Conservation (phyloP, 176 grass and related monocot species). For the Cenchrus purpureus region DNA sequence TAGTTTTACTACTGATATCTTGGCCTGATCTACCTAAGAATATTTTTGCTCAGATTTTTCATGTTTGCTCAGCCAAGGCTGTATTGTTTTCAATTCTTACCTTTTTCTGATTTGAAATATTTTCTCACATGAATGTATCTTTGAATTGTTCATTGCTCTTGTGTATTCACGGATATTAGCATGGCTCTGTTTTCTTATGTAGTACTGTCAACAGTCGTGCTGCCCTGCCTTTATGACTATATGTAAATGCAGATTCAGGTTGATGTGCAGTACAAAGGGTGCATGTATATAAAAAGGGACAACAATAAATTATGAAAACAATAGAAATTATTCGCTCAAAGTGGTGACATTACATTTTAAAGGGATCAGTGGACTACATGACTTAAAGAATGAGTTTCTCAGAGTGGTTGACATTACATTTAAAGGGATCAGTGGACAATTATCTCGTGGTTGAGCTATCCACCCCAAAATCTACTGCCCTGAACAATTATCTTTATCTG, state of each 20-base stretch:
- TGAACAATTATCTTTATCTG: too few relatives aligned
- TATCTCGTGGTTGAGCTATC: background rate
- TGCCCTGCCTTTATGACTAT: background rate
- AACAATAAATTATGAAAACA: constrained; percentile 10
- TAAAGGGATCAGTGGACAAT: too few relatives aligned
- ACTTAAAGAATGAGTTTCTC: background rate
- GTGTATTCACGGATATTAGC: constrained; percentile 27
- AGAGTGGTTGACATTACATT: background rate
- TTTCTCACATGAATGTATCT: constrained; percentile 17
- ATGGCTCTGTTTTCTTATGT: constrained; percentile 19
- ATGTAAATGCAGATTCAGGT: constrained; percentile 12
- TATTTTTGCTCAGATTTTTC: constrained; percentile 8
- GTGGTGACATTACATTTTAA: background rate
- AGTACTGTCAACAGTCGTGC: background rate
- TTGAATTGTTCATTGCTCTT: constrained; percentile 15
- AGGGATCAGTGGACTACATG: background rate
- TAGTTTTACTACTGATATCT: constrained; percentile 15
- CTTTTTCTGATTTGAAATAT: background rate
- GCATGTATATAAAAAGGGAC: background rate
- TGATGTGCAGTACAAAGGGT: constrained; percentile 5
- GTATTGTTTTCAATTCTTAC: constrained; percentile 1
- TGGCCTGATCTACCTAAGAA: background rate
- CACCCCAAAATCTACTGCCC: background rate
- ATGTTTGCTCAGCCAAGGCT: constrained; percentile 16
- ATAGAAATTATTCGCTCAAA: background rate